Evolutionary conservation across 1,284 basidiomycete genomes (phyloP).

Genomic region (Caloboletus inedulis): DNA sequence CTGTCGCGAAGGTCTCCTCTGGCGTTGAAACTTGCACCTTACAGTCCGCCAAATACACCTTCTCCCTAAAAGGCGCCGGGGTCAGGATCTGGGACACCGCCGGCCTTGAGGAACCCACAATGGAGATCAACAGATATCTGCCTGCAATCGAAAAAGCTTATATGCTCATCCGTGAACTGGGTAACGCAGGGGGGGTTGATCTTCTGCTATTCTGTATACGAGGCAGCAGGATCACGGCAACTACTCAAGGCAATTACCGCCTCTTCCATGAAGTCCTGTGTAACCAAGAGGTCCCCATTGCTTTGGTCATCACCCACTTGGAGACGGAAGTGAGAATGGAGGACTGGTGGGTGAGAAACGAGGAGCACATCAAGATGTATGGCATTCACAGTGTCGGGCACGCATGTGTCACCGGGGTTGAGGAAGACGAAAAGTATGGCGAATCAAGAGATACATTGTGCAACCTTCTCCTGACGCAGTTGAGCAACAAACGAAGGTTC

Average conservation of each 20-base stretch:
- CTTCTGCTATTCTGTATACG: constrained; percentile 41
- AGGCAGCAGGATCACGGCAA: constrained; percentile 36
- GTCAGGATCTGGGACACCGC: constrained; percentile 38
- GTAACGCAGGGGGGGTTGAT: constrained; percentile 31
- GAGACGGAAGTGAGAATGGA: constrained; percentile 39
- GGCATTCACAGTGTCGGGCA: constrained; percentile 33
- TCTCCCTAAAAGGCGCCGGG: constrained; percentile 9
- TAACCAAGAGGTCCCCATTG: constrained; percentile 36
- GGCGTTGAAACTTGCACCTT: constrained; percentile 28
- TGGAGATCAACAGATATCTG: constrained; percentile 28
- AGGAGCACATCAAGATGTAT: constrained; percentile 28
- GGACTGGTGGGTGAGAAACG: constrained; percentile 39
- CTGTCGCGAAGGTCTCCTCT: constrained; percentile 29
- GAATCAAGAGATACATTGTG: constrained; percentile 20
- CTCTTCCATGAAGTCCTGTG: constrained; percentile 38
- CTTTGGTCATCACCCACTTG: constrained; percentile 38
- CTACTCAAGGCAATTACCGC: constrained; percentile 35
- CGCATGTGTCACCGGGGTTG: constrained; percentile 40
- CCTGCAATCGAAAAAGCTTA: constrained; percentile 36
- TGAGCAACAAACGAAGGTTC: constrained; percentile 18
- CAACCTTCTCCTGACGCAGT: constrained; percentile 18
- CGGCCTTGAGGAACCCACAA: constrained; percentile 39
- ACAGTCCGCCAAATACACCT: constrained; percentile 21
- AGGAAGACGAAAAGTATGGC: constrained; percentile 28
- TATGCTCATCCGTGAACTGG: constrained; percentile 32